Evolutionary conservation across 148 eudicot genomes (phyloP).

Genomic region (Vaccinium macrocarpon): DNA sequence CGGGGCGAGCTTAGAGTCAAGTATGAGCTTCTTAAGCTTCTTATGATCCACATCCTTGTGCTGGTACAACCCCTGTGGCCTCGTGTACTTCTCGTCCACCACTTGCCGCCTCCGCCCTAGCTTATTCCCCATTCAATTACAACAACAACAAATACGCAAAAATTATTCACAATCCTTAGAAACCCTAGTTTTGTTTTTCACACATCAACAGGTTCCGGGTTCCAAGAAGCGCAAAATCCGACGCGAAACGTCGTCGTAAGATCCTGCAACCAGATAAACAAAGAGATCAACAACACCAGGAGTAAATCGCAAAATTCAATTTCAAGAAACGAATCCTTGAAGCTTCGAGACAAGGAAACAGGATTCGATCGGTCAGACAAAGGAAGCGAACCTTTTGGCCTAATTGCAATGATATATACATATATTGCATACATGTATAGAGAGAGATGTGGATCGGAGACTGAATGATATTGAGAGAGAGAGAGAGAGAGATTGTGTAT

Average conservation of each 20-base stretch:
- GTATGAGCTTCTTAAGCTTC: constrained; percentile 95
- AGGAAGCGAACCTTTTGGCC: constrained; percentile 14
- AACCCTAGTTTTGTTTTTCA: constrained; percentile 22
- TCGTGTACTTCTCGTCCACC: constrained; percentile 94
- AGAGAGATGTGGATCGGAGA: neutral
- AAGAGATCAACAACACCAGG: neutral
- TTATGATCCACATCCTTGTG: constrained; percentile 95
- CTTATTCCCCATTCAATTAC: constrained; percentile 79
- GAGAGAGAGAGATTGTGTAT: too few species aligned
- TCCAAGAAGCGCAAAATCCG: constrained; percentile 4
- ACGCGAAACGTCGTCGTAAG: constrained; percentile 13
- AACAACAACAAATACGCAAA: neutral
- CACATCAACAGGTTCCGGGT: constrained; percentile 9
- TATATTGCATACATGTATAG: neutral
- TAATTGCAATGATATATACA: neutral
- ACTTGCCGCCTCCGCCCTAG: constrained; percentile 74
- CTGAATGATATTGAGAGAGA: neutral
- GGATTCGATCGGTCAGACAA: neutral
- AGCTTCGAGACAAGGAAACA: neutral
- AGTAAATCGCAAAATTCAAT: neutral
- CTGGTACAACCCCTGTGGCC: constrained; percentile 95
- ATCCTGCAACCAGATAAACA: constrained; percentile 23
- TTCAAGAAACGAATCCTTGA: neutral
- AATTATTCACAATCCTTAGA: constrained; percentile 9
- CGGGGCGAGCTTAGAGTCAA: constrained; percentile 91